Conservation (phyloP, 306 rosid genomes). For the Cicer pinnatifidum region DNA sequence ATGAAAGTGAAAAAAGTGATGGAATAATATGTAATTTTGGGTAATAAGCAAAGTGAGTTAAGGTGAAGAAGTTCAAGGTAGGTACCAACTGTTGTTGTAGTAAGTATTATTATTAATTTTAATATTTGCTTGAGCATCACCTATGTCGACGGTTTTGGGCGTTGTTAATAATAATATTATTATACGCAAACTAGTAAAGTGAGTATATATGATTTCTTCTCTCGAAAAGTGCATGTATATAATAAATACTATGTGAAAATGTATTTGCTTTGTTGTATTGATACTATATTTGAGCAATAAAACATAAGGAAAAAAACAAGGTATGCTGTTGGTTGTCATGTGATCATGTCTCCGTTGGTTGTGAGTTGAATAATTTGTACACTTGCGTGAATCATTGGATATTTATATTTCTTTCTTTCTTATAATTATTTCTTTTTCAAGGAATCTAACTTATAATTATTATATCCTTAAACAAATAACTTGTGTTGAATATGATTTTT, state of each 20-base stretch:
- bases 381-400: conserved; percentile 17
- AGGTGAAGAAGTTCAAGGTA: conserved; percentile 39
- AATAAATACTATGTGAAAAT: conserved; percentile 41
- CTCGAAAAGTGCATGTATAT: conserved; percentile 38
- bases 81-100: conserved; percentile 50
- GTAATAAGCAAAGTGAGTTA: conserved; percentile 62
- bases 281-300: conserved; percentile 31
- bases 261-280: conserved; percentile 1
- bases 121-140: conserved; percentile 57
- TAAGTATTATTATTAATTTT: conserved; percentile 54
- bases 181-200: conserved; percentile 33
- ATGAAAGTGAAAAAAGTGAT: conserved; percentile 43
- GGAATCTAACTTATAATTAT: no score
- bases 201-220: conserved; percentile 32
- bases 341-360: conserved; percentile 43
- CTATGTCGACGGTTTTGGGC: conserved; percentile 52
- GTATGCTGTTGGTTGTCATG: conserved; percentile 41
- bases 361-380: conserved; percentile 22
- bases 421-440: not conserved
- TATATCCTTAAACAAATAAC: no score
- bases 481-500: no score
- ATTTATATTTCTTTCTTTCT: not conserved
- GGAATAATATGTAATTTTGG: conserved; percentile 58
- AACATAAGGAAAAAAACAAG: conserved; percentile 33
- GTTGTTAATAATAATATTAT: conserved; percentile 24